phyloP scores from a whole-genome alignment of 129 eudicot species.

The Saposhnikovia divaricata region DNA sequence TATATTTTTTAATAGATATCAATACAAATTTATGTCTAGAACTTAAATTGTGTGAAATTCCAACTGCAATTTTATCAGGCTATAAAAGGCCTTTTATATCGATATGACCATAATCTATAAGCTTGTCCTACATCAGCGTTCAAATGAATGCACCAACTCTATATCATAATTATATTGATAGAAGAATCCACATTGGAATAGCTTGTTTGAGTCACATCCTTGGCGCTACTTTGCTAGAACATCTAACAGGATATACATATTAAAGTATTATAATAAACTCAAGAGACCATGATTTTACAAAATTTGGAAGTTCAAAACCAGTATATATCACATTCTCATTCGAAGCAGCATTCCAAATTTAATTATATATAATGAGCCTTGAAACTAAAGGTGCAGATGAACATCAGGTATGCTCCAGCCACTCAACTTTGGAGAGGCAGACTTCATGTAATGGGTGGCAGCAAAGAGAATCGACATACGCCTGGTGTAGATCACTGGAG shows the following conservation, averaged over 20 bases:
- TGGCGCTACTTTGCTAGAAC: not conserved
- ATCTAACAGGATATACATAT: not conserved
- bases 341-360: not conserved
- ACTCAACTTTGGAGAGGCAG: constrained; percentile 99
- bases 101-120: not conserved
- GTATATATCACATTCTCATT: not conserved
- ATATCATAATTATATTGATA: not conserved
- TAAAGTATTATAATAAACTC: not conserved
- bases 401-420: constrained; percentile 86
- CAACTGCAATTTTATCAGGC: not conserved
- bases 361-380: not conserved
- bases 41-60: not conserved
- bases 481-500: constrained; percentile 95
- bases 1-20: not conserved
- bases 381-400: not conserved
- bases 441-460: constrained; percentile 99
- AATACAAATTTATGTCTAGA: not conserved
- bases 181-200: not conserved
- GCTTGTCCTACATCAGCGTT: not conserved
- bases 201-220: not conserved
- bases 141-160: constrained; percentile 1
- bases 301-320: not conserved
- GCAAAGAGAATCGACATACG: constrained; percentile 75
- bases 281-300: not conserved
- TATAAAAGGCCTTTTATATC: not conserved